These are phyloP conservation scores for Fusarium albosuccineum DNA, from an alignment of 2,329 filamentous ascomycete genomes.

Conservation along the genomic window DNA sequence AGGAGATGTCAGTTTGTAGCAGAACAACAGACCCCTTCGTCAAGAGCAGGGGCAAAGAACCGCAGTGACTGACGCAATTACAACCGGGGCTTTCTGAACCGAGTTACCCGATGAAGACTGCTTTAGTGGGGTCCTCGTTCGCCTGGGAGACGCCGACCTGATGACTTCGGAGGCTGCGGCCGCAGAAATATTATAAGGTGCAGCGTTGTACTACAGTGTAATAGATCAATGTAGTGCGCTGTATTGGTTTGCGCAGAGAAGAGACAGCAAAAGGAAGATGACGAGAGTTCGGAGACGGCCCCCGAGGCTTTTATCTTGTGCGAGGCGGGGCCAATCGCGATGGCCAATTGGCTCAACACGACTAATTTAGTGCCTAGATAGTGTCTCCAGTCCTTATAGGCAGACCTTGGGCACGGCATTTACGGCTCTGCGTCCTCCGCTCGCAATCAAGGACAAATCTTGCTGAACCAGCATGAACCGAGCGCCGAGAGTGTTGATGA, in stretches of 20 bases:
- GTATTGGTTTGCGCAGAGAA: not conserved
- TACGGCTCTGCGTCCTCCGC: constrained; percentile 14
- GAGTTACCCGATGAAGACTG: not conserved
- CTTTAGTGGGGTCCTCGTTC: not conserved
- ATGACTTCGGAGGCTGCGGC: not conserved
- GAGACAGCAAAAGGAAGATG: not conserved
- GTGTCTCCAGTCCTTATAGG: not conserved
- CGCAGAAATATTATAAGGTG: no score
- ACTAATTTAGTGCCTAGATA: not conserved
- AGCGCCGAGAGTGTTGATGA: constrained; percentile 24
- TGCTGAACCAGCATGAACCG: constrained; percentile 32
- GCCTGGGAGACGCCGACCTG: not conserved
- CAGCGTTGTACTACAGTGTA: no score
- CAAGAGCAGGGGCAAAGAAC: not conserved
- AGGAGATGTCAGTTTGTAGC: not conserved
- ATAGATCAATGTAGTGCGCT: not conserved
- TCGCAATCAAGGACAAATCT: constrained; percentile 27
- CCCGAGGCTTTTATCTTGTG: not conserved
- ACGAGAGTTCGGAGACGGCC: not conserved
- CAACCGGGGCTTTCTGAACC: not conserved
- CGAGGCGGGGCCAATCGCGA: not conserved
- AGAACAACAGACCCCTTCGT: no score
- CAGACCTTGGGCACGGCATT: constrained; percentile 15
- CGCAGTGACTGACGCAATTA: not conserved
- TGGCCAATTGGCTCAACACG: not conserved